Evolutionary conservation across 306 rosid species (phyloP).

Genomic region (Heteromeles arbutifolia): DNA sequence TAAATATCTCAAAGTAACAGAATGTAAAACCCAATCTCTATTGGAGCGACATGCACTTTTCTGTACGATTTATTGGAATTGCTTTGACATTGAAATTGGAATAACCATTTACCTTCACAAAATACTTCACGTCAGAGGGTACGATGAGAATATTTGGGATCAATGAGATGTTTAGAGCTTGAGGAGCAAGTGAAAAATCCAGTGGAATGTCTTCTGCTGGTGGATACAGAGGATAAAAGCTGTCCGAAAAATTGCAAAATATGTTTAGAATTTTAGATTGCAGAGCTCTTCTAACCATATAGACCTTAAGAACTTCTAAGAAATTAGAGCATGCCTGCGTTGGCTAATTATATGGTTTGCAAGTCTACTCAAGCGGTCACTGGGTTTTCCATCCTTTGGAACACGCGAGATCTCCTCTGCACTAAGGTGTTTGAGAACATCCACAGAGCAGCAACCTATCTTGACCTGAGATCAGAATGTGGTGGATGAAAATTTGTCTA

Average conservation of each 20-base stretch:
- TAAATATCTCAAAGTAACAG: neutral
- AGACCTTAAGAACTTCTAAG: neutral
- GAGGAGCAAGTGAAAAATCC: constrained; percentile 79
- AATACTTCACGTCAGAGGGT: constrained; percentile 82
- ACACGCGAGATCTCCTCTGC: constrained; percentile 88
- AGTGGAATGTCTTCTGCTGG: constrained; percentile 81
- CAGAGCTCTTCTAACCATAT: constrained; percentile 4
- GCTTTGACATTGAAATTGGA: neutral
- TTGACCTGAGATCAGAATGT: constrained; percentile 58
- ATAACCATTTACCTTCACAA: constrained; percentile 56
- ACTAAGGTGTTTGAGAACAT: constrained; percentile 84
- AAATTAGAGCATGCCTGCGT: constrained; percentile 40
- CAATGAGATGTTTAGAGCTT: constrained; percentile 63
- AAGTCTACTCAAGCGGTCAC: constrained; percentile 85
- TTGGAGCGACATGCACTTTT: neutral
- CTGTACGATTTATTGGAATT: neutral
- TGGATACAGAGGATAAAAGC: constrained; percentile 93
- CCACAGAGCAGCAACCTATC: constrained; percentile 80
- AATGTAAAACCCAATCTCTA: neutral
- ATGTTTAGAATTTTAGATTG: neutral
- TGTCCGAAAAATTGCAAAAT: constrained; percentile 26
- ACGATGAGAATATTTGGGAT: constrained; percentile 81
- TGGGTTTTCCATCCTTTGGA: constrained; percentile 46
- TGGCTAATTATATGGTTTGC: constrained; percentile 73
- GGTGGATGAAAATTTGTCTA: neutral